These are phyloP conservation scores for Albophoma yamanashiensis DNA, from an alignment of 2,329 filamentous ascomycete species.

Conservation along the genomic window DNA sequence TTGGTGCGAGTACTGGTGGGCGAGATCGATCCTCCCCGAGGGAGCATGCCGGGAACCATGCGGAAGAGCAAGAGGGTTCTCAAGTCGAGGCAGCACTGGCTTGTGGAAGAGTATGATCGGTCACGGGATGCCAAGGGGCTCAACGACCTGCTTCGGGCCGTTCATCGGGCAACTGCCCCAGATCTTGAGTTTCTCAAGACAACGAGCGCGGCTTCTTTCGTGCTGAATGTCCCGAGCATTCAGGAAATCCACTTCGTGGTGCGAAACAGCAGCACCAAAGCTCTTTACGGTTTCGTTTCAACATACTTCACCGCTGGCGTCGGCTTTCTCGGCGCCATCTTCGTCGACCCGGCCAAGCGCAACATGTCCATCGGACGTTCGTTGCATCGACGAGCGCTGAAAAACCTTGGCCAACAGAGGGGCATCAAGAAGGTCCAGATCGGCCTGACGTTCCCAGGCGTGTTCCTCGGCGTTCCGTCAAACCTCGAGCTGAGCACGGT, in stretches of 20 bases:
- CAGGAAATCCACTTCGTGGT: slow-evolving; percentile 86
- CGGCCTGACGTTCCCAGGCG: slow-evolving; percentile 69
- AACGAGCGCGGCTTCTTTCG: slow-evolving; percentile 64
- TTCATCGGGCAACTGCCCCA: slow-evolving; percentile 57
- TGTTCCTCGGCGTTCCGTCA: slow-evolving; percentile 73
- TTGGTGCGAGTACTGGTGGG: slow-evolving; percentile 78
- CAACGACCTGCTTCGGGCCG: slow-evolving; percentile 60
- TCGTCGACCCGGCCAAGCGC: slow-evolving; percentile 78
- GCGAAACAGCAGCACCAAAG: slow-evolving; percentile 83
- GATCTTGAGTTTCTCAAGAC: slow-evolving; percentile 59
- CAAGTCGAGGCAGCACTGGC: slow-evolving; percentile 89
- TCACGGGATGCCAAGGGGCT: slow-evolving; percentile 65
- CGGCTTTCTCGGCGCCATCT: slow-evolving; percentile 73
- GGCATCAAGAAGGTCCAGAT: slow-evolving; percentile 73
- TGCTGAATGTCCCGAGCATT: slow-evolving; percentile 58
- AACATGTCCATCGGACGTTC: slow-evolving; percentile 87
- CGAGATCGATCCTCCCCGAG: slow-evolving; percentile 50
- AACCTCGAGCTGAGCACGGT: slow-evolving; percentile 33
- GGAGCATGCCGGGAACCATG: slow-evolving; percentile 60
- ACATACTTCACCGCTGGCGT: slow-evolving; percentile 68
- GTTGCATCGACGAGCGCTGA: slow-evolving; percentile 74
- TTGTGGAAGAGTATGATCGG: slow-evolving; percentile 80
- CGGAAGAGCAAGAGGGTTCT: slow-evolving; percentile 78
- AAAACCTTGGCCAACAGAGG: slow-evolving; percentile 57
- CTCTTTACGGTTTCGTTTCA: slow-evolving; percentile 83